A percentile compares a stretch with the other conserved stretches of the same genome.
Conservation (phyloP, 495 filamentous ascomycete genomes). For the Evansstolkia leycettana region DNA sequence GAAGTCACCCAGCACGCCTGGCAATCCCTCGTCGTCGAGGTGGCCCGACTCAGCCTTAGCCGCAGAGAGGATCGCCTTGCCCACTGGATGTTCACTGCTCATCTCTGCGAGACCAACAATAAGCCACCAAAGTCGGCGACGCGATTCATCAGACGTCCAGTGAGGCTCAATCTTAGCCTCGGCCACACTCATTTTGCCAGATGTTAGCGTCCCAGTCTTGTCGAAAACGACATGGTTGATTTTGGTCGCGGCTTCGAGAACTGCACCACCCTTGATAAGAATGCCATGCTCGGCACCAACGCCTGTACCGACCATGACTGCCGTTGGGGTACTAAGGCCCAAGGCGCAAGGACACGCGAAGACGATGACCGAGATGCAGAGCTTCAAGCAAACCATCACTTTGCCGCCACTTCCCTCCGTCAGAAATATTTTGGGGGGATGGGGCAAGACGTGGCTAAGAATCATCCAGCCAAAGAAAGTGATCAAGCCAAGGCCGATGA, state of each 20-base stretch:
- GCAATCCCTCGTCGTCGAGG: constrained; percentile 57
- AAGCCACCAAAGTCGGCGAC: constrained; percentile 79
- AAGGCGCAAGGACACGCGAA: constrained; percentile 96
- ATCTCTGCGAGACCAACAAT: constrained; percentile 87
- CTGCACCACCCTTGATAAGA: constrained; percentile 89
- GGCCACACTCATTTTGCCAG: constrained; percentile 87
- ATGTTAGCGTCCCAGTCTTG: constrained; percentile 93
- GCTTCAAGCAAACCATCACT: constrained; percentile 91
- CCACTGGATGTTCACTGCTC: constrained; percentile 90
- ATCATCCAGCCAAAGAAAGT: constrained; percentile 95
- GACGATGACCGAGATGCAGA: constrained; percentile 97
- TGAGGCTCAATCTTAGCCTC: constrained; percentile 48
- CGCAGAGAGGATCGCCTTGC: constrained; percentile 63
- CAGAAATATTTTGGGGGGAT: constrained; percentile 85
- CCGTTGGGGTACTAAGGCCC: constrained; percentile 87
- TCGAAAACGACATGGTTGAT: constrained; percentile 94
- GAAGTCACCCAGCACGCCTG: constrained; percentile 77
- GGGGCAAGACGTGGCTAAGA: constrained; percentile 68
- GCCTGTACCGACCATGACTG: constrained; percentile 97
- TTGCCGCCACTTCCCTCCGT: constrained; percentile 69
- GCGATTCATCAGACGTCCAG: constrained; percentile 59
- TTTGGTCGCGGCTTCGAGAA: constrained; percentile 84
- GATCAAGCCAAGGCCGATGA: constrained; percentile 68
- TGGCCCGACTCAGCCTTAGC: constrained; percentile 66
- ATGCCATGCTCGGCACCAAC: constrained; percentile 96